These are phyloP conservation scores for Orychophragmus violaceus DNA, from an alignment of 345 rosid genomes.

Conservation along the genomic window DNA sequence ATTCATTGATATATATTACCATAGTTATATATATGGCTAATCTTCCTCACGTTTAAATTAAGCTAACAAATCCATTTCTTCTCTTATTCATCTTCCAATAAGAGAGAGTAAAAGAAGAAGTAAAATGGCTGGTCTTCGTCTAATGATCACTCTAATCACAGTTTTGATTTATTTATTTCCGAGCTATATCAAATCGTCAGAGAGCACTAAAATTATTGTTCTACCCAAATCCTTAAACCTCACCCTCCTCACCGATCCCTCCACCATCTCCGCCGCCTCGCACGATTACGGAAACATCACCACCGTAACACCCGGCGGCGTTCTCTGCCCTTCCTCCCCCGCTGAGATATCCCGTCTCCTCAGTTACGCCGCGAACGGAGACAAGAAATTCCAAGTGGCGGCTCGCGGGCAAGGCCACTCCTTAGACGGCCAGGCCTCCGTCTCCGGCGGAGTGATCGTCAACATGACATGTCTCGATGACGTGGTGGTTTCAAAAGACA, in stretches of 20 bases:
- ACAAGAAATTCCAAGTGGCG: slow-evolving; percentile 47
- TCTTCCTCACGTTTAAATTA: background rate
- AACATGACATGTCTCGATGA: slow-evolving; percentile 61
- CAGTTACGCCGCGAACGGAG: slow-evolving; percentile 30
- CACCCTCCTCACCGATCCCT: slow-evolving; percentile 37
- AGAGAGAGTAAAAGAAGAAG: slow-evolving; percentile 6
- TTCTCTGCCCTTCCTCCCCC: slow-evolving; percentile 55
- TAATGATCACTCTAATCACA: slow-evolving; percentile 11
- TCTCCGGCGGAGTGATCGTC: slow-evolving; percentile 60
- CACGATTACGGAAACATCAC: slow-evolving; percentile 61
- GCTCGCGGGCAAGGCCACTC: slow-evolving; percentile 92
- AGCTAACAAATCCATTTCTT: background rate
- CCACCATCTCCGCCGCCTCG: slow-evolving; percentile 41
- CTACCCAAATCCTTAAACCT: slow-evolving; percentile 26
- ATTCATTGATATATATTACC: background rate
- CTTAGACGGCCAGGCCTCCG: slow-evolving; percentile 73
- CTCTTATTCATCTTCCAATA: slow-evolving; percentile 21
- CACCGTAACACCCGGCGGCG: slow-evolving; percentile 47
- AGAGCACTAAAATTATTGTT: background rate
- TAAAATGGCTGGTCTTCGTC: slow-evolving; percentile 19
- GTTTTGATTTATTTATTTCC: slow-evolving; percentile 1
- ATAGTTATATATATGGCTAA: background rate
- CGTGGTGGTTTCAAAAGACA: slow-evolving; percentile 35
- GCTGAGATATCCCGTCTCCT: slow-evolving; percentile 47
- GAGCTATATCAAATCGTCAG: background rate